A percentile compares a stretch with the other conserved stretches of the same genome.
Evolutionary conservation across 177 flowering plant species (phyloP).

Genomic region (Vitis hybrid): DNA sequence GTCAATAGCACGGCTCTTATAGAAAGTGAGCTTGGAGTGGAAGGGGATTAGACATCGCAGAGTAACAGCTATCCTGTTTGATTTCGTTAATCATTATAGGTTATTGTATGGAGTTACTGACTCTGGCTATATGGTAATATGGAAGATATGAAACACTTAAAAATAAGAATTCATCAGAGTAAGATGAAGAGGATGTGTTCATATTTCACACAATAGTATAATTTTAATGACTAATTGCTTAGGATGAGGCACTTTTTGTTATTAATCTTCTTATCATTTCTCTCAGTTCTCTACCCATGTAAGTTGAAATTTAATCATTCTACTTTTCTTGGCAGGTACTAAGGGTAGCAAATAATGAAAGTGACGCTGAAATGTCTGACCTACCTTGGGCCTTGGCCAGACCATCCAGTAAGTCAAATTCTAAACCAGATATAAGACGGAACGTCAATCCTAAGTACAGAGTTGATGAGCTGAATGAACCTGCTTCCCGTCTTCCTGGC

Average conservation of each 20-base stretch:
- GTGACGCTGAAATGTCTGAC: constrained; percentile 61
- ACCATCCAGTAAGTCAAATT: constrained; percentile 53
- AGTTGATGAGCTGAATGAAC: constrained; percentile 85
- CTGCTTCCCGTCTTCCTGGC: constrained; percentile 82
- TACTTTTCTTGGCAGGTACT: constrained; percentile 56
- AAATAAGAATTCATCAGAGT: too few species aligned
- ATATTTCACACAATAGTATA: not conserved
- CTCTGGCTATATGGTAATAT: not conserved
- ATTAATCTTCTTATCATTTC: not conserved
- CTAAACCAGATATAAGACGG: constrained; percentile 54
- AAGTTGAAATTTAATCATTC: not conserved
- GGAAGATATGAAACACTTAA: not conserved
- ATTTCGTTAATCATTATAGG: too few species aligned
- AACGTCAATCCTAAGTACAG: constrained; percentile 67
- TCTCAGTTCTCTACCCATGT: not conserved
- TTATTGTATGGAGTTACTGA: not conserved
- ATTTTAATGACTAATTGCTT: not conserved
- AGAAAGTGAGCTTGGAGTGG: not conserved
- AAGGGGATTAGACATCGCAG: not conserved
- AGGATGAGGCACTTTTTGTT: not conserved
- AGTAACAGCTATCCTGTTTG: too few species aligned
- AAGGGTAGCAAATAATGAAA: constrained; percentile 59
- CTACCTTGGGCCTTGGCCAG: constrained; percentile 81
- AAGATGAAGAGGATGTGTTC: not conserved
- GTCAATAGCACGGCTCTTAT: too few species aligned